phyloP scores from a whole-genome alignment of 345 rosid genomes.

The Gossypium arboreum region DNA sequence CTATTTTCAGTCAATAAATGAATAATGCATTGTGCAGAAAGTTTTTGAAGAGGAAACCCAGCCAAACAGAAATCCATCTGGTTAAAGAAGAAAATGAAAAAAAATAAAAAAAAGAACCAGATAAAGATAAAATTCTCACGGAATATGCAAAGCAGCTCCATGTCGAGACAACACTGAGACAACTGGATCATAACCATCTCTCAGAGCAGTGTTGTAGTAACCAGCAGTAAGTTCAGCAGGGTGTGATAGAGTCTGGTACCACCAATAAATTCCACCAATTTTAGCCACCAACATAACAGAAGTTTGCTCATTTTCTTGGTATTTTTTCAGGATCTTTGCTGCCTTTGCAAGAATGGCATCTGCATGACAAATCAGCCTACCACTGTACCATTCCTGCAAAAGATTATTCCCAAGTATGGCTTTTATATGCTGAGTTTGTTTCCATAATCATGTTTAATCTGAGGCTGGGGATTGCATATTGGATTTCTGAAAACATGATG shows the following conservation, averaged over 20 bases:
- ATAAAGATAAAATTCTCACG: conserved; percentile 32
- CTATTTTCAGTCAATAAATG: neutral
- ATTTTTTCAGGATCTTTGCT: conserved; percentile 42
- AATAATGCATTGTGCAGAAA: conserved; percentile 5
- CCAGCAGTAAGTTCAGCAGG: conserved; percentile 26
- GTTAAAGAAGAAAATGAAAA: neutral
- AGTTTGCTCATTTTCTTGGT: conserved; percentile 38
- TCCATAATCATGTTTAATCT: neutral
- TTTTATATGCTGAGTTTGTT: neutral
- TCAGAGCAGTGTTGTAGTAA: conserved; percentile 55
- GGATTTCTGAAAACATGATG: neutral
- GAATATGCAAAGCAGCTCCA: conserved; percentile 62
- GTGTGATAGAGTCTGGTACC: conserved; percentile 57
- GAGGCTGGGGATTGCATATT: neutral
- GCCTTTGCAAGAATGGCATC: conserved; percentile 68
- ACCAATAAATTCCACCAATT: conserved; percentile 69
- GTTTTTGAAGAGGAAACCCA: neutral
- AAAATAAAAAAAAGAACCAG: neutral
- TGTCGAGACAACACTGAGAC: conserved; percentile 60
- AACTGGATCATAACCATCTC: conserved; percentile 63
- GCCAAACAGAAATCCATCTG: conserved; percentile 1
- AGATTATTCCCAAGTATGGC: conserved; percentile 6
- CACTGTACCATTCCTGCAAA: conserved; percentile 68
- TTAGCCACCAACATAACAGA: conserved; percentile 52
- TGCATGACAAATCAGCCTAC: conserved; percentile 64